These are phyloP conservation scores for Triangularia setosa DNA, from an alignment of 2,329 filamentous ascomycete genomes.

Conservation along the genomic window DNA sequence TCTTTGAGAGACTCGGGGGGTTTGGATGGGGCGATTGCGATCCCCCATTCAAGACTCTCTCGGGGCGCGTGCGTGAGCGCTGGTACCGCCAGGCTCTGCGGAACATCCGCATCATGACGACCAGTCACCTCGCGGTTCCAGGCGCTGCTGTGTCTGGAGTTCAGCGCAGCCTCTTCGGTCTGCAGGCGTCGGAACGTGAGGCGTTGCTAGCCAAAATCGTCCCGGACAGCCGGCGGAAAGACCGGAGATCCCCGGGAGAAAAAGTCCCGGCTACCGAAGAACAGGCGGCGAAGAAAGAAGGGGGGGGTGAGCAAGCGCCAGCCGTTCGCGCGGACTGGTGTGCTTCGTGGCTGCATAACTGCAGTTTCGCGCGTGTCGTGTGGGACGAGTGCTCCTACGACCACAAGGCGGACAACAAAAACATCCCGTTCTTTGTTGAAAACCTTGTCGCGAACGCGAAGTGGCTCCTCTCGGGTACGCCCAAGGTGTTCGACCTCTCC, in stretches of 20 bases:
- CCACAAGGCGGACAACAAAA: slow-evolving; percentile 10
- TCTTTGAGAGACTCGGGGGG: not conserved
- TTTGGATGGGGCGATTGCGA: not conserved
- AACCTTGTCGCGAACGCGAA: slow-evolving; percentile 33
- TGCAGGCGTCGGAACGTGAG: not conserved
- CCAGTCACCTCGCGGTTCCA: slow-evolving; percentile 1
- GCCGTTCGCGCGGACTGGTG: slow-evolving; percentile 3
- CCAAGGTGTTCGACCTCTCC: slow-evolving; percentile 34
- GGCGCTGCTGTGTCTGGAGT: slow-evolving; percentile 2
- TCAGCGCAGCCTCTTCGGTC: not conserved
- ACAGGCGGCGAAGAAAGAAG: not conserved
- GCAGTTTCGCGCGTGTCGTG: slow-evolving; percentile 37
- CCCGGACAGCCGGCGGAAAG: not conserved
- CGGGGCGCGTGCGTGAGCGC: slow-evolving; percentile 10
- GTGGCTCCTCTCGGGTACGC: slow-evolving; percentile 44
- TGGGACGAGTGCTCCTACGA: slow-evolving; percentile 44
- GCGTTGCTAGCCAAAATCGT: not conserved
- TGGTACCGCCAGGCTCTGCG: slow-evolving; percentile 18
- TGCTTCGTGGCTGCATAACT: slow-evolving; percentile 33
- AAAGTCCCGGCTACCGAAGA: not conserved
- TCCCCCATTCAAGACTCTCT: slow-evolving; percentile 10
- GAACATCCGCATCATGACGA: slow-evolving; percentile 13
- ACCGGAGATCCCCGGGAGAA: not conserved
- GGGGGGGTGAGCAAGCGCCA: not conserved
- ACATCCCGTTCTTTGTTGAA: slow-evolving; percentile 33